Conservation (phyloP, 768 basidiomycete species). For the Rhizopogon rudus region DNA sequence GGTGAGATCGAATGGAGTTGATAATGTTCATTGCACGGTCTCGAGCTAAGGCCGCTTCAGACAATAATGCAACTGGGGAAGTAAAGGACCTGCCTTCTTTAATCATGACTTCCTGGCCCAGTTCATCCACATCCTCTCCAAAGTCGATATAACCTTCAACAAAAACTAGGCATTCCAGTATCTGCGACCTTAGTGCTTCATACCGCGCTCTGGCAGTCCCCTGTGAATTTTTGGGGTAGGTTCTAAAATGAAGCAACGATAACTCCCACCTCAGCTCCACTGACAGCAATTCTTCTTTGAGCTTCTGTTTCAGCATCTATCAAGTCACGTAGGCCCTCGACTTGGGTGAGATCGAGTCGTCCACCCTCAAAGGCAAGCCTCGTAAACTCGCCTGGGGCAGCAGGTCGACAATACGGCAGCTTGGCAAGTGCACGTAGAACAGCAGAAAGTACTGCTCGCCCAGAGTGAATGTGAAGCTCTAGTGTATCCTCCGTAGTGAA, state of each 20-base stretch:
- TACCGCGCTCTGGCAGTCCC: slow-evolving; percentile 58
- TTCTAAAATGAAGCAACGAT: background rate
- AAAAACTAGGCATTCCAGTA: slow-evolving; percentile 70
- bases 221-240: slow-evolving; percentile 31
- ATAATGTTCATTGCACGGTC: slow-evolving; percentile 45
- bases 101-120: slow-evolving; percentile 72
- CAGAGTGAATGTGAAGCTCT: slow-evolving; percentile 86
- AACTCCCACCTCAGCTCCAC: slow-evolving; percentile 58
- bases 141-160: slow-evolving; percentile 92
- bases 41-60: slow-evolving; percentile 38
- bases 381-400: slow-evolving; percentile 87
- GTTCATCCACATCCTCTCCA: slow-evolving; percentile 79
- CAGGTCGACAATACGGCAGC: slow-evolving; percentile 65
- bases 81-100: slow-evolving; percentile 49
- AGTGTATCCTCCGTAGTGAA: slow-evolving; percentile 82
- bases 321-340: slow-evolving; percentile 82
- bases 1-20: slow-evolving; percentile 45
- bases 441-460: slow-evolving; percentile 71
- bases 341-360: slow-evolving; percentile 81
- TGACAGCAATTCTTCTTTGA: slow-evolving; percentile 70
- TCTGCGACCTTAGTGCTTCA: slow-evolving; percentile 56
- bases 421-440: slow-evolving; percentile 59
- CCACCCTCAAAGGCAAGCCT: slow-evolving; percentile 78
- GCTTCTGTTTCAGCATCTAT: slow-evolving; percentile 86
- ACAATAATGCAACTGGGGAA: background rate